Conservation (phyloP, 225 moss, liverwort and hornwort species). For the Polytrichum commune region DNA sequence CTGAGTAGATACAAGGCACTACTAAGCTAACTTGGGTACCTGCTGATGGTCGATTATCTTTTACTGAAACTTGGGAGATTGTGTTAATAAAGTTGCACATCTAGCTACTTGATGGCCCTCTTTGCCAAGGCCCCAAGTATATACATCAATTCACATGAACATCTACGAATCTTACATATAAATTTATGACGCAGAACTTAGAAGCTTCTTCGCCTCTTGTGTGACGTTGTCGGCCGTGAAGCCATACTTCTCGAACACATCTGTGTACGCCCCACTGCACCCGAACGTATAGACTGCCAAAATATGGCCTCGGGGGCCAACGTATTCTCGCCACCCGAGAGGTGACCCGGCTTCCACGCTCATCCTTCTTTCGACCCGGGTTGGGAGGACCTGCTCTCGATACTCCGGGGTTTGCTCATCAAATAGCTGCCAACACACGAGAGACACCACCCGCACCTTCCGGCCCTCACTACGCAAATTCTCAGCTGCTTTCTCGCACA, state of each 20-base stretch:
- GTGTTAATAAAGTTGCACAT: too few species aligned
- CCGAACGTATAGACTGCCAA: constrained; percentile 63
- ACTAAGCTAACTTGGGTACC: too few species aligned
- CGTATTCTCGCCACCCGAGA: constrained; percentile 75
- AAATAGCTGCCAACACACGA: constrained; percentile 78
- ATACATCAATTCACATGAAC: background rate
- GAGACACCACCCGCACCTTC: constrained; percentile 71
- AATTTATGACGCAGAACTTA: constrained; percentile 10
- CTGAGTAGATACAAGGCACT: too few species aligned
- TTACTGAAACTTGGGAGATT: too few species aligned
- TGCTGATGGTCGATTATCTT: too few species aligned
- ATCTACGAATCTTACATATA: constrained; percentile 1
- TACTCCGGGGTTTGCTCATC: constrained; percentile 54
- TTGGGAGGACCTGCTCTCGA: constrained; percentile 44
- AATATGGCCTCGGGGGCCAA: constrained; percentile 49
- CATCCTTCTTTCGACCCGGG: constrained; percentile 43
- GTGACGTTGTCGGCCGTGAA: constrained; percentile 53
- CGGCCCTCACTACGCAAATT: constrained; percentile 41
- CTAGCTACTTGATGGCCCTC: too few species aligned
- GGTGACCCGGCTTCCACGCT: constrained; percentile 77
- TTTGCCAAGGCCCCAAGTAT: too few species aligned
- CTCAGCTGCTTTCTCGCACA: constrained; percentile 56
- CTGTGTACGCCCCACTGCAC: constrained; percentile 64
- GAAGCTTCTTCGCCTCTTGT: constrained; percentile 37
- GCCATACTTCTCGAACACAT: constrained; percentile 66